These are phyloP conservation scores for Cynanchum wilfordii DNA, from an alignment of 257 asterid species.

Conservation along the genomic window DNA sequence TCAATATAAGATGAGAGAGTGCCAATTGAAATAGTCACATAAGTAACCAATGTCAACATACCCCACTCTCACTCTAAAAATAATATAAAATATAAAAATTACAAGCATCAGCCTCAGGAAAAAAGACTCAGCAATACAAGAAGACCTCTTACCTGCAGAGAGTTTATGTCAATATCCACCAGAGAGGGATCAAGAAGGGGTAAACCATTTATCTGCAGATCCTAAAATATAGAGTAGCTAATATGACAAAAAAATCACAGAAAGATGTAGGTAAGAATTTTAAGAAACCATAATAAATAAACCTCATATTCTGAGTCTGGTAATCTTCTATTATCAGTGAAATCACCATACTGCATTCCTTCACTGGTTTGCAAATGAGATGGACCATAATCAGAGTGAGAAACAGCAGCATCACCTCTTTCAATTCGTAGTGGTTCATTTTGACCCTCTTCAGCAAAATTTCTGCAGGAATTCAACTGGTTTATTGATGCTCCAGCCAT, in stretches of 20 bases:
- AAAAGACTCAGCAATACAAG: constrained; percentile 12
- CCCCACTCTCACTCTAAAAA: neutral
- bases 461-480: constrained; percentile 36
- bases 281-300: constrained; percentile 10
- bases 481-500: constrained; percentile 38
- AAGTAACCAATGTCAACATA: neutral
- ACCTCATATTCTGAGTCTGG: constrained; percentile 69
- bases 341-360: constrained; percentile 41
- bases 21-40: neutral
- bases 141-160: constrained; percentile 64
- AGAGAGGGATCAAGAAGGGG: constrained; percentile 58
- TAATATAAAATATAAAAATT: neutral
- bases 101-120: neutral
- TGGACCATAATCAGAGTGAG: constrained; percentile 39
- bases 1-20: neutral
- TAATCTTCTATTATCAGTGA: constrained; percentile 47
- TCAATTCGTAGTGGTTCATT: constrained; percentile 34
- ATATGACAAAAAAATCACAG: constrained; percentile 7
- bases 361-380: constrained; percentile 41
- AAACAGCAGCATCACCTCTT: constrained; percentile 34
- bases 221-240: constrained; percentile 37
- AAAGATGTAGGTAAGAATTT: neutral
- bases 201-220: constrained; percentile 43
- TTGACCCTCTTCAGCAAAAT: constrained; percentile 36
- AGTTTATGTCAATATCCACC: constrained; percentile 56